Conservation (phyloP, 2,329 filamentous ascomycete species). For the Acrocalymma vagum region DNA sequence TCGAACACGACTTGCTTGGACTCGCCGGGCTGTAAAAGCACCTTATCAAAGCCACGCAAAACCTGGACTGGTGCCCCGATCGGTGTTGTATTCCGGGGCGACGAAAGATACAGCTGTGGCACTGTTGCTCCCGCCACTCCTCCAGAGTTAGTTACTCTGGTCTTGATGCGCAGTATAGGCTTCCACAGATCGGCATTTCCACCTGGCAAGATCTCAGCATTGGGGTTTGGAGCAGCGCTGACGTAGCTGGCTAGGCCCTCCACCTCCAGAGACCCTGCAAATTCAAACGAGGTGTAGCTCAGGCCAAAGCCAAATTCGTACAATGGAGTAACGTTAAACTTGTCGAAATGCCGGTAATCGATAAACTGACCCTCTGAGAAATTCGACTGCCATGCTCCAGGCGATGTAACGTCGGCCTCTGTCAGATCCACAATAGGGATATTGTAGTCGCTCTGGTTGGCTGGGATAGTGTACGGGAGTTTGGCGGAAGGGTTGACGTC, state of each 20-base stretch:
- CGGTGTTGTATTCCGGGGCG: slow-evolving; percentile 14
- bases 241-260: too few relatives aligned
- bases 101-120: slow-evolving; percentile 28
- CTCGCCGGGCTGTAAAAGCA: slow-evolving; percentile 17
- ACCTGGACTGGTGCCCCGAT: slow-evolving; percentile 15
- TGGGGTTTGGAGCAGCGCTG: too few relatives aligned
- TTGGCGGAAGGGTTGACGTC: slow-evolving; percentile 77
- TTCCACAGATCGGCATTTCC: slow-evolving; percentile 23
- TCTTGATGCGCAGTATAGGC: slow-evolving; percentile 17
- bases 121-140: slow-evolving; percentile 23
- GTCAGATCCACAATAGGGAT: slow-evolving; percentile 76
- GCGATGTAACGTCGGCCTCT: too few relatives aligned
- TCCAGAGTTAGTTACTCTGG: slow-evolving; percentile 28
- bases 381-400: too few relatives aligned
- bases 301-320: too few relatives aligned
- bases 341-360: too few relatives aligned
- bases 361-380: too few relatives aligned
- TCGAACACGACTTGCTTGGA: slow-evolving; percentile 18
- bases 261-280: too few relatives aligned
- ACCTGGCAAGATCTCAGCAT: too few relatives aligned
- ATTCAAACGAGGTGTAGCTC: too few relatives aligned
- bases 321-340: too few relatives aligned
- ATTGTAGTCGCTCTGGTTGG: slow-evolving; percentile 66
- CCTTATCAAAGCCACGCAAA: slow-evolving; percentile 27
- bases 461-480: slow-evolving; percentile 74